Conservation (phyloP, 2,329 filamentous ascomycete species). For the Pezicula neosporulosa region DNA sequence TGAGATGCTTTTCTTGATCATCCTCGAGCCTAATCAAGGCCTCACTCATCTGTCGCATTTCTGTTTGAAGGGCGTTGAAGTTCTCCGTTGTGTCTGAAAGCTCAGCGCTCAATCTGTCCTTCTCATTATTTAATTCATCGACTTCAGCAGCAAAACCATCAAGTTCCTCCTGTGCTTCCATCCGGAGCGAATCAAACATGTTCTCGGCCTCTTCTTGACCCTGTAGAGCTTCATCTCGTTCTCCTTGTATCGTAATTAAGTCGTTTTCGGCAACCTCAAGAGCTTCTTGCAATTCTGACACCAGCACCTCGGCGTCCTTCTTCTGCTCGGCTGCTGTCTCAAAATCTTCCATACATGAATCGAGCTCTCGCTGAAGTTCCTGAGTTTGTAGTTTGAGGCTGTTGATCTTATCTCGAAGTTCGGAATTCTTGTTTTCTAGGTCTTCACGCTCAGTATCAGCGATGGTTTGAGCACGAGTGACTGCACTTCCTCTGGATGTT, state of each 20-base stretch:
- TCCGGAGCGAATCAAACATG: slow-evolving; percentile 58
- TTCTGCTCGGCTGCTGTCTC: slow-evolving; percentile 66
- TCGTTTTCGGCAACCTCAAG: slow-evolving; percentile 77
- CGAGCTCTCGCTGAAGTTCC: slow-evolving; percentile 78
- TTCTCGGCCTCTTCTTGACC: slow-evolving; percentile 54
- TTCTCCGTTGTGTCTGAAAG: slow-evolving; percentile 78
- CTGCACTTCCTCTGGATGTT: slow-evolving; percentile 61
- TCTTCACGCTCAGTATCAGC: slow-evolving; percentile 82
- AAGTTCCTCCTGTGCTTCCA: slow-evolving; percentile 64
- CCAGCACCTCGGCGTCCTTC: slow-evolving; percentile 54
- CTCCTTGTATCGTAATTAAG: slow-evolving; percentile 71
- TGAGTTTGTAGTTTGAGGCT: slow-evolving; percentile 86
- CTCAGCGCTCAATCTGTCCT: slow-evolving; percentile 66
- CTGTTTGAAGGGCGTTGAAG: slow-evolving; percentile 84
- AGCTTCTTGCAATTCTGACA: slow-evolving; percentile 71
- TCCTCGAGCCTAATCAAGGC: slow-evolving; percentile 85
- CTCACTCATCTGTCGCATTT: slow-evolving; percentile 90
- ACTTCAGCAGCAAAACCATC: slow-evolving; percentile 67
- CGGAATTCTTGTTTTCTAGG: slow-evolving; percentile 77
- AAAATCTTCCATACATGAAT: slow-evolving; percentile 76
- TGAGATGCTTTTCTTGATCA: slow-evolving; percentile 75
- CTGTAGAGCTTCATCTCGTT: slow-evolving; percentile 81
- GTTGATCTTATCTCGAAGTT: slow-evolving; percentile 82
- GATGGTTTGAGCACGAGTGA: slow-evolving; percentile 29
- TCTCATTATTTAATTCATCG: slow-evolving; percentile 69